Base-by-base conservation (phyloP, 495 filamentous ascomycete species). In the Sabuloglossum arenarium region DNA sequence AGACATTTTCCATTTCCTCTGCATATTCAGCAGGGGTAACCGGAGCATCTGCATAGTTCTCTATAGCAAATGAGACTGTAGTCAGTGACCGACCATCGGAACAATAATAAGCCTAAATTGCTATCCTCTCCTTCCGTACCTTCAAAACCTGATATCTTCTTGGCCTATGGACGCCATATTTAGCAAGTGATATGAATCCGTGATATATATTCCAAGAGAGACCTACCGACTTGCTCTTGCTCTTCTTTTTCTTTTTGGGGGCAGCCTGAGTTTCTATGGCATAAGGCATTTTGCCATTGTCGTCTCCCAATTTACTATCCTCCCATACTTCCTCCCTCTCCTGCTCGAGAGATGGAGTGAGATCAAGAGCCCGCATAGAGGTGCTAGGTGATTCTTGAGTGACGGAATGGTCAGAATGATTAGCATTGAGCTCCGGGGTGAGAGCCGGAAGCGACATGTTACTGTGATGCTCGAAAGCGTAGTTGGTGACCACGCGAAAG, bases 1-100 rank as follows among this genome's bases (percentile, higher is more conserved):
- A 88, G 4, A 84, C 55, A 6, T 69, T 62, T 23, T 69, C 67
- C 32, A 61, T 67, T 64, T 90, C 84, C 52, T 84, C 70, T 3
- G 71, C 62, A 53, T 72, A 69, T 61, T 91, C 76, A 0, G 70
- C 73, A 0, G 81, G 81, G 0, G 84, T 88, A 34, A 94, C 66
- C 0, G 90, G 88, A 4, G 77, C 73, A 63, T 96, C 88, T 42
- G 79, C 80, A 64, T 74, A 86, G 63, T 76, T 87, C 37, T 87
- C 82, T 78, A 47, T 29, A 19, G 14, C 4, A 14, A 28, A 16
- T 64, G 59, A 6, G 14, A 14, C 39, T 50, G 23, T 4, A 14
- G 39, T 43, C 39, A 57, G 43, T 53, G 34, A 16, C 25, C 0
- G 19, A 19, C 29, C 21, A 30, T 46, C 14, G 32, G 23, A 4